Evolutionary conservation across 1,284 basidiomycete species (phyloP), one percentile per base, ranked within the genome.

Genomic region (Microstroma glucosiphilum): DNA sequence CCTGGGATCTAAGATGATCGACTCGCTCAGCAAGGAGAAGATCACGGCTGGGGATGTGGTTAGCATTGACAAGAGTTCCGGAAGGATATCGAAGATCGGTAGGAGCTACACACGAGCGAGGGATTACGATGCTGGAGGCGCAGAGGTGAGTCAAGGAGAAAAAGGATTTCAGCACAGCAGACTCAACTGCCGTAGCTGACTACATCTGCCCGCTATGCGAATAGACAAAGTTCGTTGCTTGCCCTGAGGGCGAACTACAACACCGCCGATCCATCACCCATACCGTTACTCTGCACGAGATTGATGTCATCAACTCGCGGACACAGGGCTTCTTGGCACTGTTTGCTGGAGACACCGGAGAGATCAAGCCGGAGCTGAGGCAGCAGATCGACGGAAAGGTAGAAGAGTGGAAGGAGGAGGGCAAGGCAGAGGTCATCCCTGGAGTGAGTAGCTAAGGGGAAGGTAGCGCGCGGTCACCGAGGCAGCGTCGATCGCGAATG

Each of bases 1-100:
- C 81, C 85, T 98, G 19, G 96, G 96, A 9, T 92, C 89, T 63
- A 98, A 98, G 84, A 98, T 98, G 96, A 97, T 98, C 65, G 94
- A 98, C 75, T 88, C 92, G 8, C 81, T 98, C 48, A 89, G 91
- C 57, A 96, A 94, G 81, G 93, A 98, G 82, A 98, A 97, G 79
- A 90, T 98, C 15, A 85, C 92, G 2, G 94, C 94, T 0, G 94
- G 96, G 37, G 94, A 98, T 76, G 89, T 98, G 13, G 88, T 98
- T 68, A 86, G 90, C 55, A 96, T 98, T 72, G 94, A 98, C 84
- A 97, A 98, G 81, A 90, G 92, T 0, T 81, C 91, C 37, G 96
- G 94, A n/a, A 91, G 92, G 80, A 89, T 98, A 71, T 89, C 91
- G 41, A 97, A 98, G 83, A 86, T 97, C 17, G 94, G 94, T 3